Evolutionary conservation across 2,329 filamentous ascomycete species (phyloP).

Genomic region (Blastomyces parvus): DNA sequence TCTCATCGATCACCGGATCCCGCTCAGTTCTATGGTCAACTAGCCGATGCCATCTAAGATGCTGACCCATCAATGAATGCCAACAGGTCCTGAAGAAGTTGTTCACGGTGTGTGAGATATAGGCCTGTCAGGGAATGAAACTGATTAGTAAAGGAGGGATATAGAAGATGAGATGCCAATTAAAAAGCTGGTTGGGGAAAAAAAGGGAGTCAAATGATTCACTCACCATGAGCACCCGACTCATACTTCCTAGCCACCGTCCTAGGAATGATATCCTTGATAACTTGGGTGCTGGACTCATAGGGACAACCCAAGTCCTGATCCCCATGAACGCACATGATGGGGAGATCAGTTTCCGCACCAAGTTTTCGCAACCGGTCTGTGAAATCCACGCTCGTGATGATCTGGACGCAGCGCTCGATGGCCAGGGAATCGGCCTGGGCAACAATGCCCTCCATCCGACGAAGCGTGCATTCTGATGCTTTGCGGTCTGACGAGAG

Average conservation of each 20-base stretch:
- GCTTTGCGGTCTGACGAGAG: constrained; percentile 15
- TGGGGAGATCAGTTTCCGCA: constrained; percentile 14
- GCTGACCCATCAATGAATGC: constrained; percentile 11
- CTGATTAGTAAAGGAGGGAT: not conserved
- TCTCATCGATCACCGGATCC: not conserved
- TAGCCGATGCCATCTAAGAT: not conserved
- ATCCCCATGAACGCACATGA: constrained; percentile 24
- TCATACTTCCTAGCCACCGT: constrained; percentile 23
- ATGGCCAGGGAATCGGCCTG: constrained; percentile 22
- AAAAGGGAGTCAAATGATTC: not conserved
- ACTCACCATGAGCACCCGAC: constrained; percentile 22
- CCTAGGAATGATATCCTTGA: constrained; percentile 20
- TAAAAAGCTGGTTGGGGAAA: not conserved
- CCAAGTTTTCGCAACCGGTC: constrained; percentile 17
- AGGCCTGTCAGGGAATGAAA: not conserved
- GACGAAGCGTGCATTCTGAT: constrained; percentile 15
- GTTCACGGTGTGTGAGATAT: not conserved
- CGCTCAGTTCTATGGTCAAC: not conserved
- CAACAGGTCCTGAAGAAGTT: constrained; percentile 18
- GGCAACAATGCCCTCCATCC: constrained; percentile 19
- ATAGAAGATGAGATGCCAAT: not conserved
- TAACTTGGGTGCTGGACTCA: constrained; percentile 18
- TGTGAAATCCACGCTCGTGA: constrained; percentile 21
- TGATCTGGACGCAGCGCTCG: constrained; percentile 23
- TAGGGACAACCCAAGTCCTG: constrained; percentile 22